Percentiles rank a stretch among this genome's conserved stretches.
phyloP scores from a whole-genome alignment of 805 yeast genomes.

The Starmerella gropengiesseri region DNA sequence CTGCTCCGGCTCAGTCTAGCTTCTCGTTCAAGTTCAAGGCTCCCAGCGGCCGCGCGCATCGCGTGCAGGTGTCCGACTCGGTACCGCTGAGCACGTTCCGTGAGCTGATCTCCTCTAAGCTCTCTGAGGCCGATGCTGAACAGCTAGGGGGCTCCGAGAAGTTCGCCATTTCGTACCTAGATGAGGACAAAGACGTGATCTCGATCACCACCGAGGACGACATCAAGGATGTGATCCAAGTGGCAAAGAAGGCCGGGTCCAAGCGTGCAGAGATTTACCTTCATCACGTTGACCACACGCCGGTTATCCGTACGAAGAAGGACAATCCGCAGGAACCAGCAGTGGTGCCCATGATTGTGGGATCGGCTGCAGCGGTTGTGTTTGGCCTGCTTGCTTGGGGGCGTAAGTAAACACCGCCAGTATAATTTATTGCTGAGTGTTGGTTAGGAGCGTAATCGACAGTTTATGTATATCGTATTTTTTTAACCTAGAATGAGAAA shows the following conservation, averaged over 20 bases:
- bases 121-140: slow-evolving; percentile 32
- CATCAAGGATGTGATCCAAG: slow-evolving; percentile 57
- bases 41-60: slow-evolving; percentile 65
- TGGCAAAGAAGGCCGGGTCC: slow-evolving; percentile 38
- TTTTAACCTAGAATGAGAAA: too few relatives aligned
- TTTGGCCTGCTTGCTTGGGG: slow-evolving; percentile 20
- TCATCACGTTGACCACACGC: slow-evolving; percentile 46
- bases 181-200: slow-evolving; percentile 76
- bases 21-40: slow-evolving; percentile 68
- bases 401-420: slow-evolving; percentile 5
- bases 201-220: slow-evolving; percentile 67
- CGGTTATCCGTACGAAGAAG: slow-evolving; percentile 12
- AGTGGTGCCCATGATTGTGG: slow-evolving; percentile 18
- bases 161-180: slow-evolving; percentile 68
- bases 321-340: slow-evolving; percentile 10
- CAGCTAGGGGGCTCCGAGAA: slow-evolving; percentile 31
- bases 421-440: too few relatives aligned
- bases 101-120: slow-evolving; percentile 32
- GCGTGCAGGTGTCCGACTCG: slow-evolving; percentile 47
- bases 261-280: slow-evolving; percentile 63
- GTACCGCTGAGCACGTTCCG: slow-evolving; percentile 47
- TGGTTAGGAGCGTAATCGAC: too few relatives aligned
- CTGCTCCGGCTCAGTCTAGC: slow-evolving; percentile 15
- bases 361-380: slow-evolving; percentile 19
- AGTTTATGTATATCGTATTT: neutral